These are phyloP conservation scores for Anisogramma anomala DNA, from an alignment of 2,329 filamentous ascomycete species.

Conservation along the genomic window DNA sequence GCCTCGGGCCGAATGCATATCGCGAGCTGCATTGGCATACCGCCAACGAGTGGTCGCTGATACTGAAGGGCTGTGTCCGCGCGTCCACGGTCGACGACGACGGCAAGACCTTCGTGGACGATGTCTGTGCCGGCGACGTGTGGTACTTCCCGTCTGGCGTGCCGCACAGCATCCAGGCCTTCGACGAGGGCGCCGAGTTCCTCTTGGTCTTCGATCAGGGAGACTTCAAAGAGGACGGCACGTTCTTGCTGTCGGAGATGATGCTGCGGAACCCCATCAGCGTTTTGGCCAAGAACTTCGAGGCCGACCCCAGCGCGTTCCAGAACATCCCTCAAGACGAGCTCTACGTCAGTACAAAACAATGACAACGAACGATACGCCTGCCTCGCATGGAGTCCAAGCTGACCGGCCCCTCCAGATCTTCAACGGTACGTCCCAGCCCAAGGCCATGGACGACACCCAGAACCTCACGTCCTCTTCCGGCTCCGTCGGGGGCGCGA, in stretches of 20 bases:
- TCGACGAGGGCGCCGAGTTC: conserved; percentile 45
- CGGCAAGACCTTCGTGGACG: conserved; percentile 35
- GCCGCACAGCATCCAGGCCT: conserved; percentile 42
- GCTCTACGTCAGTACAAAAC: conserved; percentile 29
- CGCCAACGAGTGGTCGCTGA: conserved; percentile 38
- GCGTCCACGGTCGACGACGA: conserved; percentile 41
- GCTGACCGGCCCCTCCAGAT: conserved; percentile 22
- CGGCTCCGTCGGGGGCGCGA: conserved; percentile 27
- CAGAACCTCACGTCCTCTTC: conserved; percentile 36
- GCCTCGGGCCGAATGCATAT: conserved; percentile 44
- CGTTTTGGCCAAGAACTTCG: conserved; percentile 44
- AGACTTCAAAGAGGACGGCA: conserved; percentile 46
- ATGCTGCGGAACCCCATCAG: conserved; percentile 38
- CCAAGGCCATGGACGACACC: conserved; percentile 28
- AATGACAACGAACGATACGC: no score
- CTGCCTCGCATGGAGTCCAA: not conserved
- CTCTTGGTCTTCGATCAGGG: conserved; percentile 50
- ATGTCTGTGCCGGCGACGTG: conserved; percentile 38
- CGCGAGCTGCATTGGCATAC: conserved; percentile 55
- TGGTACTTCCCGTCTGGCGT: conserved; percentile 42
- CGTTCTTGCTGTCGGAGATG: conserved; percentile 45
- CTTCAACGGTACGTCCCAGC: conserved; percentile 39
- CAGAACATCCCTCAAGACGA: conserved; percentile 34
- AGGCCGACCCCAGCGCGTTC: conserved; percentile 35
- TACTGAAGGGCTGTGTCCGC: conserved; percentile 42